phyloP scores from a whole-genome alignment of 1,139 yeast genomes.

The Yamadazyma pseudoaaseri region DNA sequence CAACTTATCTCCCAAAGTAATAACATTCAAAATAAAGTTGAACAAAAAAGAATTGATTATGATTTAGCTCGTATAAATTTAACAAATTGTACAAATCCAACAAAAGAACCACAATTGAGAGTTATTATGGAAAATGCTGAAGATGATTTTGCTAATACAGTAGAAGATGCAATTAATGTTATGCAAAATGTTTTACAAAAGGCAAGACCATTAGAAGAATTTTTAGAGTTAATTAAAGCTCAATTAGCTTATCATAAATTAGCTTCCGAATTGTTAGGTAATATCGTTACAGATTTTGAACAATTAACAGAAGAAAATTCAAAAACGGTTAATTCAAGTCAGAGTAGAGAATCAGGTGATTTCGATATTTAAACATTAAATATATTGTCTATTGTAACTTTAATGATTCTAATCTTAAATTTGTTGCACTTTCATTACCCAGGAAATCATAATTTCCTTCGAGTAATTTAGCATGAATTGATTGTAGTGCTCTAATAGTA shows the following conservation, averaged over 20 bases:
- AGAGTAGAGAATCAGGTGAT: conserved; percentile 40
- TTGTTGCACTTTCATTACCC: conserved; percentile 30
- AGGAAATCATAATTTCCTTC: conserved; percentile 41
- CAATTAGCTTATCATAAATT: conserved; percentile 82
- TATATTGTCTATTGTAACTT: conserved; percentile 13
- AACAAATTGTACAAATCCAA: conserved; percentile 68
- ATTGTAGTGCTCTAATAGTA: conserved; percentile 79
- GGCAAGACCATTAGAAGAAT: conserved; percentile 69
- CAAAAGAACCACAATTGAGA: conserved; percentile 71
- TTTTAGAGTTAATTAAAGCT: conserved; percentile 71
- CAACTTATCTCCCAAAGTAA: conserved; percentile 65
- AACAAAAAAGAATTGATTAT: conserved; percentile 74
- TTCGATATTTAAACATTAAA: conserved; percentile 36
- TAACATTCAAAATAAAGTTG: conserved; percentile 73
- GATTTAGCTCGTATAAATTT: conserved; percentile 73
- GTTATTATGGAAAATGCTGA: conserved; percentile 82
- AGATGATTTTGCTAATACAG: conserved; percentile 87
- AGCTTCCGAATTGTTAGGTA: conserved; percentile 67
- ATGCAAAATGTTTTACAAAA: conserved; percentile 81
- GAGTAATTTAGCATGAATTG: conserved; percentile 77
- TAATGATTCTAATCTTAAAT: conserved; percentile 37
- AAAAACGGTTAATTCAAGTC: conserved; percentile 18
- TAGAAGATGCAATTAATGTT: conserved; percentile 82
- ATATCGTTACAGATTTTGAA: conserved; percentile 66
- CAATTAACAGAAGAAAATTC: conserved; percentile 51